Conservation (phyloP, 2,329 filamentous ascomycete genomes). For the Diaporthe capsici region DNA sequence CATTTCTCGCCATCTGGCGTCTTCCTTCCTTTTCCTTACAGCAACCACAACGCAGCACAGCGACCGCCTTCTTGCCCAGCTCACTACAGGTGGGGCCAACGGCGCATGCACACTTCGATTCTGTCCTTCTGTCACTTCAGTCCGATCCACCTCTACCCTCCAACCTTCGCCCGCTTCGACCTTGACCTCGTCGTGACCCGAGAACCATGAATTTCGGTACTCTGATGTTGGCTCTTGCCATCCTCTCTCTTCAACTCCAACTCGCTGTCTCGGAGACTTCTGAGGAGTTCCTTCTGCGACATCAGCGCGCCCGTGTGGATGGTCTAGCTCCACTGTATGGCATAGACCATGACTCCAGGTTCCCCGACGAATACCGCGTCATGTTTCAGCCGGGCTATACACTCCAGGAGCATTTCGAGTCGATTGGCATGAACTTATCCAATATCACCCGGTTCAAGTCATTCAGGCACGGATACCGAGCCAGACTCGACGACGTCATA, state of each 20-base stretch:
- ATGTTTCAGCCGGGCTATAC: background rate
- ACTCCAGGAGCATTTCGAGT: background rate
- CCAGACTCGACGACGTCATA: background rate
- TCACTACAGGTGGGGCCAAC: no score
- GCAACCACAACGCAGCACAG: no score
- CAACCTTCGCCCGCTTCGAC: no score
- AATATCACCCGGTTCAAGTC: background rate
- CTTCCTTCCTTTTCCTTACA: no score
- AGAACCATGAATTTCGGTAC: no score
- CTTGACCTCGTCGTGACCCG: no score
- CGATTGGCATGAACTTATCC: background rate
- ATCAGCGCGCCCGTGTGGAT: background rate
- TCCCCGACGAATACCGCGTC: background rate
- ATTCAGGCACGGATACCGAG: background rate
- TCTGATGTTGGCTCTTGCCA: no score
- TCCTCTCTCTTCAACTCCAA: background rate
- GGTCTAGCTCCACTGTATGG: conserved; percentile 2
- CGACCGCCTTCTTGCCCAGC: no score
- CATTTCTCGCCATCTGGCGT: no score
- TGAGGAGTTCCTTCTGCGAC: background rate
- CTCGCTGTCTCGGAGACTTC: background rate
- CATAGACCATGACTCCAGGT: background rate
- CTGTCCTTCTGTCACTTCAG: no score
- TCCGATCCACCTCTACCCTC: no score
- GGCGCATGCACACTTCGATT: no score